Evolutionary conservation across 108 stramenopile genomes (phyloP), one percentile per base, ranked within the genome.

Genomic region (Cylindrotheca closterium): DNA sequence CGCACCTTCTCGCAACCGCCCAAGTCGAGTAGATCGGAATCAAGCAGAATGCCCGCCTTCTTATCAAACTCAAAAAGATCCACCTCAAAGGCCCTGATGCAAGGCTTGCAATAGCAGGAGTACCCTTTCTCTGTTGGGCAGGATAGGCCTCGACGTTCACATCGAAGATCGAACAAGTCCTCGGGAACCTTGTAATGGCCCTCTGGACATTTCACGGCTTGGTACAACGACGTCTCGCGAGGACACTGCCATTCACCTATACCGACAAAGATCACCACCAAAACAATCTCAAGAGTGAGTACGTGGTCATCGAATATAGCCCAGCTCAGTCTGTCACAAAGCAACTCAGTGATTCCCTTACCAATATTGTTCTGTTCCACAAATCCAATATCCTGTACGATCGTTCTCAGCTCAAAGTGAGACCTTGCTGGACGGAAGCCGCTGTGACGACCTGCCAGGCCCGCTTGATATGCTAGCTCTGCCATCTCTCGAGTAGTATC

Each of bases 371-470:
- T 22, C 32, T 65, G n/a, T 3, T 18, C 26, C 19, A 65, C 3
- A 28, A 65, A 65, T 3, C 53, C 53, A 22, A 53, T 33, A 10
- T 37, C 51, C 25, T 65, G 52, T 15, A 34, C 53, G 17, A 65
- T 37, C 3, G 51, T 55, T 15, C 53, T 12, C 23, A 65, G 21
- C 23, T 32, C 64, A 55, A 45, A 55, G 32, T 65, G 29, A 3
- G 64, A 65, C 3, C 53, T 31, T 4, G 64, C 53, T 15, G 64
- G 17, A 37, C 53, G 64, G 53, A 65, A 65, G 12, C 62, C 62
- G 4, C 22, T 21, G 21, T 30, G 15, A 22, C 21, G 5, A 30
- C 62, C 27, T 3, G 10, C 37, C 4, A 8, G 17, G 17, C 22
- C 8, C 3, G 52, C 64, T 8, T 55, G 30, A 5, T 52, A 10